A percentile compares a stretch with the other conserved stretches of the same genome.
These are phyloP conservation scores for Wickerhamomyces chambardii DNA, from an alignment of 805 yeast species.

Conservation along the genomic window DNA sequence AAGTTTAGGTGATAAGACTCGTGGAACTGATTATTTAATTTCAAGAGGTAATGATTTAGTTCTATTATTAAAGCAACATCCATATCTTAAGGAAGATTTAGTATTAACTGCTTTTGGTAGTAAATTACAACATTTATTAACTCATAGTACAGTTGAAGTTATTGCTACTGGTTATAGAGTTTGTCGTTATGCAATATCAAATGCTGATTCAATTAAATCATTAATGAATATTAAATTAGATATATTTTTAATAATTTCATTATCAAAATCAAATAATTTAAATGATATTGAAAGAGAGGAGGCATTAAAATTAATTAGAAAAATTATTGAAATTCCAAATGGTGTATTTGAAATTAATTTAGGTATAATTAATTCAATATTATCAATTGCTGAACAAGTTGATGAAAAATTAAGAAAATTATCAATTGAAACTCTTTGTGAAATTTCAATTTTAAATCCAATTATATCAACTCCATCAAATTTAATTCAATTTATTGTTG, in stretches of 20 bases:
- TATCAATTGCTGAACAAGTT: conserved; percentile 48
- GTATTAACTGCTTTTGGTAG: conserved; percentile 47
- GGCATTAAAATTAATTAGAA: conserved; percentile 63
- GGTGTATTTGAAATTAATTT: conserved; percentile 46
- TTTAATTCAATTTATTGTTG: conserved; percentile 38
- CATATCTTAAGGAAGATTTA: conserved; percentile 56
- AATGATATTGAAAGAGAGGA: conserved; percentile 62
- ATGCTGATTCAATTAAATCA: conserved; percentile 41
- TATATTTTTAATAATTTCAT: conserved; percentile 50
- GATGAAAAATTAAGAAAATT: conserved; percentile 41
- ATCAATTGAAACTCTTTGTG: conserved; percentile 46
- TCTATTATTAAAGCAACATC: conserved; percentile 41
- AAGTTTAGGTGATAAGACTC: conserved; percentile 41
- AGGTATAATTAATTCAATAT: conserved; percentile 61
- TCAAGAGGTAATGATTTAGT: conserved; percentile 61
- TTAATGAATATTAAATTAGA: conserved; percentile 51
- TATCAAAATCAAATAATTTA: conserved; percentile 44
- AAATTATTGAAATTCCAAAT: conserved; percentile 42
- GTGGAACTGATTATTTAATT: conserved; percentile 39
- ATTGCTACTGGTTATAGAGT: conserved; percentile 72
- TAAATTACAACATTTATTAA: conserved; percentile 50
- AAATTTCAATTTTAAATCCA: conserved; percentile 36
- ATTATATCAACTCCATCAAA: conserved; percentile 28
- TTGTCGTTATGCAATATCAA: conserved; percentile 53
- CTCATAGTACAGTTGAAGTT: conserved; percentile 49